Conservation (phyloP, 2,329 filamentous ascomycete species). For the Claviceps fusiformis region DNA sequence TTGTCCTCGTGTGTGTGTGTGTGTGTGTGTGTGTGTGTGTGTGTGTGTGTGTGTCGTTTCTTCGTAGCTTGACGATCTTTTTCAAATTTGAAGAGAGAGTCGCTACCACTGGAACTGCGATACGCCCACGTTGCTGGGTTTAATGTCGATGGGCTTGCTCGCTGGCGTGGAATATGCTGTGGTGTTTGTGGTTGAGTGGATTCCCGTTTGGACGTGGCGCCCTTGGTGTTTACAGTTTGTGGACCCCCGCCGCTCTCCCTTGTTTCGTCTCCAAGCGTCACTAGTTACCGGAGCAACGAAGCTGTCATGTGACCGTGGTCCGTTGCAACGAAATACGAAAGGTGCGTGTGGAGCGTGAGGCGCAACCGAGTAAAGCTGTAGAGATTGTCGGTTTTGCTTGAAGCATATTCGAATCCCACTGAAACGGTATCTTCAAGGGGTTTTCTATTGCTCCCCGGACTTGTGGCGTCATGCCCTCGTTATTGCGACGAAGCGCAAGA, state of each 20-base stretch:
- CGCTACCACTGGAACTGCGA: not conserved
- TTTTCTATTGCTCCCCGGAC: too few species aligned
- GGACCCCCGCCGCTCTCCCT: not conserved
- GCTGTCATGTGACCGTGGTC: constrained; percentile 11
- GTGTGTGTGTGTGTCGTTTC: not conserved
- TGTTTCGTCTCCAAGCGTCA: not conserved
- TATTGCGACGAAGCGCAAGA: not conserved
- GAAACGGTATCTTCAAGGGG: too few species aligned
- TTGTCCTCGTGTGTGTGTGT: too few species aligned
- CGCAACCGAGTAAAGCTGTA: not conserved
- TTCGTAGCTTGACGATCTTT: not conserved
- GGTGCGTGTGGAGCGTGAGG: not conserved
- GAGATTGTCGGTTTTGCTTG: too few species aligned
- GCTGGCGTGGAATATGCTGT: not conserved
- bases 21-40: too few species aligned
- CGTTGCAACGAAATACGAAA: not conserved
- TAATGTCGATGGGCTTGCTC: not conserved
- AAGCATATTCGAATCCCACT: too few species aligned
- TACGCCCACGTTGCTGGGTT: not conserved
- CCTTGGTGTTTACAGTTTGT: constrained; percentile 8
- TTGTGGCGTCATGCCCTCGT: not conserved
- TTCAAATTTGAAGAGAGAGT: not conserved
- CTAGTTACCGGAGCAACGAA: constrained; percentile 6
- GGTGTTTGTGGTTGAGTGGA: not conserved
- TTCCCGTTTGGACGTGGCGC: not conserved